Evolutionary conservation across 768 basidiomycete species (phyloP), one percentile per base, ranked within the genome.

Genomic region (Roridomyces roridus): DNA sequence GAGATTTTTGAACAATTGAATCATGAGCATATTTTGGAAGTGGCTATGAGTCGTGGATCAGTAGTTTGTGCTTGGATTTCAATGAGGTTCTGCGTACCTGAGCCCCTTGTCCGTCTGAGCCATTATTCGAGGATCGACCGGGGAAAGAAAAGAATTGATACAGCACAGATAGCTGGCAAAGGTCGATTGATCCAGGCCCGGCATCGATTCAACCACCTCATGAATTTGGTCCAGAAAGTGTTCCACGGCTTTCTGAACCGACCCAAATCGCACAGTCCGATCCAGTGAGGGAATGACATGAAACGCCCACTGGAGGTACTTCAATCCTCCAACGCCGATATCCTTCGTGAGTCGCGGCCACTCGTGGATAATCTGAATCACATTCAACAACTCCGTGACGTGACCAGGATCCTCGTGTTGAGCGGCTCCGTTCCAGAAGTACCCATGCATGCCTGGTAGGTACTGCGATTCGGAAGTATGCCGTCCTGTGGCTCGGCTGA

Each of bases 121-220:
- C 35, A 53, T 8, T 9, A 40, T 12, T n/a, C 44, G 15, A 5
- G 25, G 43, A 39, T 28, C 12, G 11, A 46, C 20, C 3, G n/a
- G 25, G 14, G 14, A 7, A 7, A 53, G 25, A 17, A 53, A 39
- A 0, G 51, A 37, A 36, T 40, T 39, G 12, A 53, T 23, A 23
- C 44, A 53, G 14, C 42, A 52, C 23, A 52, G 42, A 14, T 52
- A 52, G 26, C 43, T 28, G 21, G 42, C 5, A 18, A 44, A 53
- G 6, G 17, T n/a, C 4, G 35, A 6, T 1, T 37, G 12, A 39
- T 46, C 36, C 11, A 53, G 15, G 20, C 1, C 21, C 1, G 51
- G 43, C 7, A 42, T n/a, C n/a, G 20, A 4, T 25, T 52, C n/a
- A 6, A 20, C 24, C 3, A 12, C 23, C 11, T 34, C 31, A 10